Evolutionary conservation across 495 filamentous ascomycete genomes (phyloP).

Genomic region (Pseudotulostoma volvatum): DNA sequence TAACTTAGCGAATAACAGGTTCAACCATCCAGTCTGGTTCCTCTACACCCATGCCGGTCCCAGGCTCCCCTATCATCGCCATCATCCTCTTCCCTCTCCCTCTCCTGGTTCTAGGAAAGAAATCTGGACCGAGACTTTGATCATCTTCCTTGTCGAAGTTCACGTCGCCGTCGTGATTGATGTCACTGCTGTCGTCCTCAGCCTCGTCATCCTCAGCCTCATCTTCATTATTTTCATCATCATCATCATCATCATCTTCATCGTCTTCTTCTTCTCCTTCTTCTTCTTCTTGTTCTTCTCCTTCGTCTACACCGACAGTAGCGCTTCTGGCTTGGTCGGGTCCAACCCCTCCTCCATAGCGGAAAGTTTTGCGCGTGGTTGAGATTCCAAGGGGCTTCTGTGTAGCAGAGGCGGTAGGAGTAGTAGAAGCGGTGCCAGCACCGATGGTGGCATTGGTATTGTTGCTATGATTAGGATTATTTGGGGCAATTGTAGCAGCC

Average conservation of each 20-base stretch:
- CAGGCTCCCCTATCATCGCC: conserved; percentile 14
- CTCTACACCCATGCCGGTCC: conserved; percentile 23
- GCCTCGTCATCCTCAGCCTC: conserved; percentile 15
- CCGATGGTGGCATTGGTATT: not conserved
- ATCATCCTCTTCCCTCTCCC: conserved; percentile 8
- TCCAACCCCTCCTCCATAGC: too few species aligned
- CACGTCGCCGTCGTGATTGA: too few species aligned
- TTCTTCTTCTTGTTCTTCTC: too few species aligned
- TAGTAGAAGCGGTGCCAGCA: conserved; percentile 18
- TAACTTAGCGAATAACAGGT: conserved; percentile 34
- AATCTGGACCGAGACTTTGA: too few species aligned
- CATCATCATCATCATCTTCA: conserved; percentile 10
- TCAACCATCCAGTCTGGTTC: conserved; percentile 47
- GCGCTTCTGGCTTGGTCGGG: too few species aligned
- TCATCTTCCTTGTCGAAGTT: too few species aligned
- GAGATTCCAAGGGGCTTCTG: conserved; percentile 18
- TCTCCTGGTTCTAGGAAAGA: too few species aligned
- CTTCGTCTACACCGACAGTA: too few species aligned
- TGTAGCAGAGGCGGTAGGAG: conserved; percentile 9
- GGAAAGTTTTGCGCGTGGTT: too few species aligned
- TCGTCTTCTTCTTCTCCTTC: too few species aligned
- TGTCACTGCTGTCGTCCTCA: conserved; percentile 19
- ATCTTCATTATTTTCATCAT: conserved; percentile 10
- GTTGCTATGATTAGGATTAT: too few species aligned
- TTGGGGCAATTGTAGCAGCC: conserved; percentile 20